These are phyloP conservation scores for Daedaleopsis sinensis DNA, from an alignment of 768 basidiomycete species.

Conservation along the genomic window DNA sequence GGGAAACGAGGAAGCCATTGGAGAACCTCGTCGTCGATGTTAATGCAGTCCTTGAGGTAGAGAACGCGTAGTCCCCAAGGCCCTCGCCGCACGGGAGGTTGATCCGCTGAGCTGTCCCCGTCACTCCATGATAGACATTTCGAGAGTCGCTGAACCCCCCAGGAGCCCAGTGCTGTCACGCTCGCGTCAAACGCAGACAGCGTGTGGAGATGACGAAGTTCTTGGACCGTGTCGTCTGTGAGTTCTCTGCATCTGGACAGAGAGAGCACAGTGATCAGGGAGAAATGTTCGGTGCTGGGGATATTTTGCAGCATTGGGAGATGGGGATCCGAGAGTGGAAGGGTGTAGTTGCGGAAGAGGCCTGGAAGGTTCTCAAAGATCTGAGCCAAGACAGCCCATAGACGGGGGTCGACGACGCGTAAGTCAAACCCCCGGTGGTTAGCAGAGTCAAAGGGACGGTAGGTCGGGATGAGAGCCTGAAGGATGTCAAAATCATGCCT, in stretches of 20 bases:
- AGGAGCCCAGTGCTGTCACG: slow-evolving; percentile 50
- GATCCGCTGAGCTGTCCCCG: slow-evolving; percentile 24
- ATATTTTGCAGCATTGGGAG: slow-evolving; percentile 61
- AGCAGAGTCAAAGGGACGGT: slow-evolving; percentile 5
- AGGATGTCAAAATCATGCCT: slow-evolving; percentile 36
- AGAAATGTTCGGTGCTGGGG: slow-evolving; percentile 55
- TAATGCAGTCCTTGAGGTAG: slow-evolving; percentile 53
- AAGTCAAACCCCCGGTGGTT: slow-evolving; percentile 7
- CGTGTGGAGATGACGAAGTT: slow-evolving; percentile 53
- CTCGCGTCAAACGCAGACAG: slow-evolving; percentile 70
- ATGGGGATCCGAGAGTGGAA: slow-evolving; percentile 58
- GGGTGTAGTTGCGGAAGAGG: slow-evolving; percentile 39
- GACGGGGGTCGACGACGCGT: slow-evolving; percentile 49
- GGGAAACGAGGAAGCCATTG: slow-evolving; percentile 49
- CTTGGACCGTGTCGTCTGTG: slow-evolving; percentile 56
- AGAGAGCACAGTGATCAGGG: slow-evolving; percentile 66
- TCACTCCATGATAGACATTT: slow-evolving; percentile 46
- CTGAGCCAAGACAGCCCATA: slow-evolving; percentile 68
- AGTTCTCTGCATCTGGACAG: slow-evolving; percentile 58
- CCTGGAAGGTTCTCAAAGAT: slow-evolving; percentile 57
- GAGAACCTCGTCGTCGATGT: slow-evolving; percentile 46
- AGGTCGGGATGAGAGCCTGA: slow-evolving; percentile 44
- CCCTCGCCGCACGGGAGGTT: slow-evolving; percentile 35
- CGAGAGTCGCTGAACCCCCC: slow-evolving; percentile 55
- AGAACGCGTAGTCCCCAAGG: slow-evolving; percentile 65